Base-by-base conservation (phyloP, 371 early-diverging fungal genomes). In the Rhizopus delemar region DNA sequence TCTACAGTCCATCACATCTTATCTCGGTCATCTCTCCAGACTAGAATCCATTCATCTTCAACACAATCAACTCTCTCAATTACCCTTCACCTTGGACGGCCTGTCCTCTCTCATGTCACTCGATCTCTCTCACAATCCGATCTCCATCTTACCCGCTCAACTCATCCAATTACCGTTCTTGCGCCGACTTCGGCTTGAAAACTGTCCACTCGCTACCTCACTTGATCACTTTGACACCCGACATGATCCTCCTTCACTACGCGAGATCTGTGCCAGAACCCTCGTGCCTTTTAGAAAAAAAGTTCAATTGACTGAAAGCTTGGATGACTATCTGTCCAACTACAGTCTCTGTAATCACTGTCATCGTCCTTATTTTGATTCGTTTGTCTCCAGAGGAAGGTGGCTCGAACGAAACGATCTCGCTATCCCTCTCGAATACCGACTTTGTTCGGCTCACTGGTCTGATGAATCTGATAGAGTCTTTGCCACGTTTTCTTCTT, bases 361-460 rank as follows among this genome's bases (percentile, higher is more conserved):
- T 67, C 78, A 82, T 8, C 93, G 92, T 0, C 95, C 97, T 15
- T 91, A 90, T 57, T 92, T 94, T 75, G 90, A 91, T 7, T 63
- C 71, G 5, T 85, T 59, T 67, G 77, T 82, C 12, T 69, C 67
- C 35, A 81, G 92, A 29, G 77, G 83, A 11, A 77, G 88, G 33
- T 74, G 87, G 57, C 75, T 90, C 9, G 89, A 87, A 41, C 82
- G 85, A 29, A 63, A 68, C 29, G 75, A 71, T 51, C 31, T 46
- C 12, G 57, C 60, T 53, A 51, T 90, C 28, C 89, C 90, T 0
- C 67, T 90, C 13, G 89, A 89, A 68, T 91, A 90, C 62, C 75
- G 86, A 8, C 72, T 93, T 38, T 93, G 93, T 65, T 66, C 77
- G 39, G 86, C 88, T 13, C 93, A 93, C 63, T 93, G 91, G 90